phyloP scores from a whole-genome alignment of 139 green algal species.

The Coccomyxa sp. region DNA sequence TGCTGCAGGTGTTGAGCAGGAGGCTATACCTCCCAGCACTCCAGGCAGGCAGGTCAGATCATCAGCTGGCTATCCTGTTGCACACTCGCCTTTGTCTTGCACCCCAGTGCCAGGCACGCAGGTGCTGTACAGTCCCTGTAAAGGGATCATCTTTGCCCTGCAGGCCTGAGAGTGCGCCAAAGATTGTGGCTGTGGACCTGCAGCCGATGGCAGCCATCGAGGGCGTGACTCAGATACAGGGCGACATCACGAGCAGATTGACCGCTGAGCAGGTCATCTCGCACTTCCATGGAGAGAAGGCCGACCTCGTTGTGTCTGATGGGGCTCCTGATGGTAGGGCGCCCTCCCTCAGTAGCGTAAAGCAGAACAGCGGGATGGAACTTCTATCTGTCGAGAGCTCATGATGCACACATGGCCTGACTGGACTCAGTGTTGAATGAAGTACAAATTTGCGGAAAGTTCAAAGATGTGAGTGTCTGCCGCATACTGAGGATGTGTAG shows the following conservation, averaged over 20 bases:
- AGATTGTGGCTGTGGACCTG: constrained; percentile 95
- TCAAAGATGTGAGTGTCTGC: too few relatives aligned
- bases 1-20: constrained; percentile 75
- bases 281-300: constrained; percentile 80
- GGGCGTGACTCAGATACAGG: constrained; percentile 85
- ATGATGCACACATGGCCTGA: too few relatives aligned
- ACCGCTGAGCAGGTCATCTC: constrained; percentile 69
- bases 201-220: constrained; percentile 98
- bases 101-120: too few relatives aligned
- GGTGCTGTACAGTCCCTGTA: too few relatives aligned
- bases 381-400: too few relatives aligned
- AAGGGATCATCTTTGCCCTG: too few relatives aligned
- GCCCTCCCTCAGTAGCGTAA: too few relatives aligned
- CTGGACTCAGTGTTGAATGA: too few relatives aligned
- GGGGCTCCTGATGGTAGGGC: constrained; percentile 83
- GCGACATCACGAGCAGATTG: constrained; percentile 86
- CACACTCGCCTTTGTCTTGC: too few relatives aligned
- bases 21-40: constrained; percentile 86
- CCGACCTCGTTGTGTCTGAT: constrained; percentile 96
- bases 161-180: constrained; percentile 50
- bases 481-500: too few relatives aligned
- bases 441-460: too few relatives aligned
- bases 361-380: too few relatives aligned
- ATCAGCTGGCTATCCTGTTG: not conserved
- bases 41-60: constrained; percentile 23